Conservation (phyloP, 1,284 basidiomycete genomes). For the Tilletia setariae region DNA sequence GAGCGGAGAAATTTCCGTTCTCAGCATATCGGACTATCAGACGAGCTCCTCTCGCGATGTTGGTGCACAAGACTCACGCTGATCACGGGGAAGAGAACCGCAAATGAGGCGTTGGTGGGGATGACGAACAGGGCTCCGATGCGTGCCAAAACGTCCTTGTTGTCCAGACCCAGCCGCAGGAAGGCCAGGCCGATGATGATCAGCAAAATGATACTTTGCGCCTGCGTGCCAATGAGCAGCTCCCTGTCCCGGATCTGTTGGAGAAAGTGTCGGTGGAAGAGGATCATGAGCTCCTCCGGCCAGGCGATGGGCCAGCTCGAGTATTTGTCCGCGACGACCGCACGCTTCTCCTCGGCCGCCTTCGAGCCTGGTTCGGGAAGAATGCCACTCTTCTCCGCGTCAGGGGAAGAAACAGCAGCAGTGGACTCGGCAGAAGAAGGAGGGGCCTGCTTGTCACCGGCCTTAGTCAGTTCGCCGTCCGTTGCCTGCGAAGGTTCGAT, state of each 20-base stretch:
- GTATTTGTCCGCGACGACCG: conserved; percentile 20
- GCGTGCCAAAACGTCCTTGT: conserved; percentile 33
- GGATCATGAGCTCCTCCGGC: conserved; percentile 29
- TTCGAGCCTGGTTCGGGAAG: neutral
- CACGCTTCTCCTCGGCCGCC: neutral
- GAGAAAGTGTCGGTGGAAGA: conserved; percentile 31
- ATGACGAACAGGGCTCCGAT: conserved; percentile 39
- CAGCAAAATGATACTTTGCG: conserved; percentile 26
- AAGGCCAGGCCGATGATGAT: conserved; percentile 40
- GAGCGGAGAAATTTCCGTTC: neutral
- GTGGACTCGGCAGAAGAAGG: no score
- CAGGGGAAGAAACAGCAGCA: no score
- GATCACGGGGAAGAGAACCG: conserved; percentile 34
- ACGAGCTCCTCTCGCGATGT: neutral
- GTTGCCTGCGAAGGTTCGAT: neutral
- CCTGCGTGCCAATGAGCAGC: conserved; percentile 13
- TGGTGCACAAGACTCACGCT: neutral
- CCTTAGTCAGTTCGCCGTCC: conserved; percentile 9
- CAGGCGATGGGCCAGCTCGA: conserved; percentile 35
- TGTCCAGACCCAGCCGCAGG: conserved; percentile 28
- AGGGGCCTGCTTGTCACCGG: conserved; percentile 18
- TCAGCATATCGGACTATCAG: neutral
- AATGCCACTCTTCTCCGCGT: no score
- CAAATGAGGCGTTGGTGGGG: conserved; percentile 33
- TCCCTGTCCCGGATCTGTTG: conserved; percentile 34